Evolutionary conservation across 371 early-diverging fungal genomes (phyloP), one percentile per base, ranked within the genome.

Genomic region (Smittium culicis): DNA sequence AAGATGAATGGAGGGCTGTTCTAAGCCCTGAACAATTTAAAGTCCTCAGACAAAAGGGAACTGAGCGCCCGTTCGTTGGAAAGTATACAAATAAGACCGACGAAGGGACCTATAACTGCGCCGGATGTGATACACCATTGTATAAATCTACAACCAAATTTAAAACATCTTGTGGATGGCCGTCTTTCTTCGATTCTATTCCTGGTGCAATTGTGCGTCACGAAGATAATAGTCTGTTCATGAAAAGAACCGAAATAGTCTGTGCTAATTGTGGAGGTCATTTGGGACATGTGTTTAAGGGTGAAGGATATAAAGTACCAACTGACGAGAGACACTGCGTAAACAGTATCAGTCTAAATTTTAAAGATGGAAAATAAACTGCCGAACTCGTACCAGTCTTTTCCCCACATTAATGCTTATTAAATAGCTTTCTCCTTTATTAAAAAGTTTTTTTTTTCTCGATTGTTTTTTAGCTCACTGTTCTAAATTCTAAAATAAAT

Each of bases 261-360:
- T 97, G 97, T 74, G 78, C 85, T 32, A 84, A 83, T 17, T 97
- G 97, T 73, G 88, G 84, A 34, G 92, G 93, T 1, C 97, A 97
- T 70, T 72, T 95, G 29, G 96, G 97, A 27, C 97, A 97, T 68
- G 90, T 97, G n/a, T 97, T 96, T 74, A 83, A 92, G 73, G 94
- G 94, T 29, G 96, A 94, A 74, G 89, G 91, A 0, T 93, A 86
- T 72, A 69, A 77, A n/a, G 91, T 87, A 20, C 92, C 92, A 0
- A 94, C 91, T 16, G 87, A 93, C 72, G 96, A 96, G 78, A 82
- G 97, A 29, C 96, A 95, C 70, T 96, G 97, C 72, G 95, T 94
- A 54, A 96, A 96, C 75, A 87, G 89, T 68, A 80, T 96, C 65
- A 88, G 89, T 67, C 72, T 96, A 54, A 64, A 64, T n/a, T 64